Conservation (phyloP, 148 eudicot species). For the Amaranthus palmeri region DNA sequence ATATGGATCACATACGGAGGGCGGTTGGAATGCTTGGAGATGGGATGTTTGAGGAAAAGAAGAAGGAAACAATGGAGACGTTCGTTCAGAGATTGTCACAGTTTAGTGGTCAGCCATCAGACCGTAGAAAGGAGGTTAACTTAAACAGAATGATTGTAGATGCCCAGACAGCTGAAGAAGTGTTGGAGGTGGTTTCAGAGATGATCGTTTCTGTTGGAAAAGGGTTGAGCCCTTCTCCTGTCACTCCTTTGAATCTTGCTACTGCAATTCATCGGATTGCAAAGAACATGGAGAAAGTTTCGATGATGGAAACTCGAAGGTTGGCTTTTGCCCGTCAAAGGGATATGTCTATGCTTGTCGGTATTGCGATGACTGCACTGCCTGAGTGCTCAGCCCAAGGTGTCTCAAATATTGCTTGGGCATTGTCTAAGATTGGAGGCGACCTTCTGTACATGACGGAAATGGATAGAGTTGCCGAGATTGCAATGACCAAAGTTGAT, state of each 20-base stretch:
- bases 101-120: slow-evolving; percentile 65
- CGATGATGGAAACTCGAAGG: slow-evolving; percentile 70
- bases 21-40: slow-evolving; percentile 62
- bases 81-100: slow-evolving; percentile 78
- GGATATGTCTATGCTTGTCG: slow-evolving; percentile 95
- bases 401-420: slow-evolving; percentile 92
- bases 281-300: slow-evolving; percentile 97
- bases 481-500: slow-evolving; percentile 58
- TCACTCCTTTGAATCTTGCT: slow-evolving; percentile 85
- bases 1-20: slow-evolving; percentile 29
- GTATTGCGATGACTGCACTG: slow-evolving; percentile 73
- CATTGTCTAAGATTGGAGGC: slow-evolving; percentile 89
- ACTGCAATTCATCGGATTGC: slow-evolving; percentile 93
- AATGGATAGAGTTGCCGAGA: slow-evolving; percentile 92
- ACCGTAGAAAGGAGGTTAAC: slow-evolving; percentile 69
- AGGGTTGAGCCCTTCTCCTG: slow-evolving; percentile 92
- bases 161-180: slow-evolving; percentile 82
- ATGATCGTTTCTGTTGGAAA: slow-evolving; percentile 69
- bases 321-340: slow-evolving; percentile 83
- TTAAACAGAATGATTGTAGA: slow-evolving; percentile 66
- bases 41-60: slow-evolving; percentile 80
- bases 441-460: slow-evolving; percentile 88
- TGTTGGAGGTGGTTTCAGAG: slow-evolving; percentile 65
- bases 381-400: slow-evolving; percentile 96
- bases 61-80: slow-evolving; percentile 55